phyloP scores from a whole-genome alignment of 495 filamentous ascomycete species.

The Penicillium cataractarum region DNA sequence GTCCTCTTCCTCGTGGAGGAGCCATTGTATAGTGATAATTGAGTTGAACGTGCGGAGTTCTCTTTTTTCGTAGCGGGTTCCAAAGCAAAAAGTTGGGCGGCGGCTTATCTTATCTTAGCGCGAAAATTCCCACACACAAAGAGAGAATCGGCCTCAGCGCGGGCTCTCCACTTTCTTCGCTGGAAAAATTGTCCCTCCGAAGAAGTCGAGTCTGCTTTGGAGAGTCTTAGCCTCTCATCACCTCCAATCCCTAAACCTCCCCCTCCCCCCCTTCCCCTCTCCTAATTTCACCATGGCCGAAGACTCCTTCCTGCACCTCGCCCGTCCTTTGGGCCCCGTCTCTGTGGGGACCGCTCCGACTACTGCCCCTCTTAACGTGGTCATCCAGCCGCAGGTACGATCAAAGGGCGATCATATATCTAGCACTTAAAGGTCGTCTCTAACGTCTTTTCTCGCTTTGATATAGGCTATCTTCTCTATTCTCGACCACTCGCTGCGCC shows the following conservation, averaged over 20 bases:
- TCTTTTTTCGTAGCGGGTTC: conserved; percentile 13
- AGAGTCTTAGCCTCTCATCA: conserved; percentile 15
- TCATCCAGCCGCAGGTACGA: conserved; percentile 92
- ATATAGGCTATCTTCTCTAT: conserved; percentile 94
- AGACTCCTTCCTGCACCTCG: conserved; percentile 90
- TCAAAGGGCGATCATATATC: conserved; percentile 7
- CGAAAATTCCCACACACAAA: conserved; percentile 52
- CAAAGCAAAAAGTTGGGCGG: conserved; percentile 2
- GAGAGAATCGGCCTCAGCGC: conserved; percentile 49
- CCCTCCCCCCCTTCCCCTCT: conserved; percentile 15
- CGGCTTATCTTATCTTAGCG: conserved; percentile 61
- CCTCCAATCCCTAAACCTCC: conserved; percentile 9
- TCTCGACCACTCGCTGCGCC: conserved; percentile 92
- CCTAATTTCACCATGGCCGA: conserved; percentile 71
- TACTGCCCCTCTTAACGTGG: conserved; percentile 87
- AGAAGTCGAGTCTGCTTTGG: conserved; percentile 23
- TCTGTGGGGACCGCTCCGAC: conserved; percentile 75
- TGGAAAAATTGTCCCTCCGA: conserved; percentile 40
- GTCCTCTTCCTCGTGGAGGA: conserved; percentile 31
- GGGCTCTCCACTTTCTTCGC: conserved; percentile 30
- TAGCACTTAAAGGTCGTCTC: background rate
- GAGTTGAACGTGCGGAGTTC: conserved; percentile 3
- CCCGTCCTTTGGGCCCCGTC: conserved; percentile 84
- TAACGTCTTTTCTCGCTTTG: background rate
- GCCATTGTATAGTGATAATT: conserved; percentile 21